A percentile compares a stretch with the other conserved stretches of the same genome.
These are phyloP conservation scores for Globisporangium abappressorium DNA, from an alignment of 352 stramenopile genomes.

Conservation along the genomic window DNA sequence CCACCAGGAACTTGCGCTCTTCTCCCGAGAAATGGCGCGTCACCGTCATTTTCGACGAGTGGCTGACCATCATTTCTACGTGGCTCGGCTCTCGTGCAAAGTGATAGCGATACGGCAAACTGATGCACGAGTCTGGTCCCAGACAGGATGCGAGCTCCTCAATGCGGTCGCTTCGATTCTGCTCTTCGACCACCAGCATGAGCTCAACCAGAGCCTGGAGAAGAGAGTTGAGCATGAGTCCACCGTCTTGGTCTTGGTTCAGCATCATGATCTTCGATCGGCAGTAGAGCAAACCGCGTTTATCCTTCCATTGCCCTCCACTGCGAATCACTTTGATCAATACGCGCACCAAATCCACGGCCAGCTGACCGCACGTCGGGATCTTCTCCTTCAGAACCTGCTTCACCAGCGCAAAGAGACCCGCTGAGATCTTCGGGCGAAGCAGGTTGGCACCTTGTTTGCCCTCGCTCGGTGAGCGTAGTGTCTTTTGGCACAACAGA, in stretches of 20 bases:
- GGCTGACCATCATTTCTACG: slow-evolving; percentile 76
- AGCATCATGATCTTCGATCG: slow-evolving; percentile 84
- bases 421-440: slow-evolving; percentile 51
- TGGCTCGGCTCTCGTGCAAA: slow-evolving; percentile 51
- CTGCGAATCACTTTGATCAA: slow-evolving; percentile 65
- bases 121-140: slow-evolving; percentile 51
- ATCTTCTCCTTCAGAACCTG: slow-evolving; percentile 67
- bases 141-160: slow-evolving; percentile 52
- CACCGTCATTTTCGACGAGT: slow-evolving; percentile 78
- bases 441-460: slow-evolving; percentile 26
- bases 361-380: slow-evolving; percentile 42
- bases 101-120: slow-evolving; percentile 74
- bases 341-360: slow-evolving; percentile 59
- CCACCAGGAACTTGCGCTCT: slow-evolving; percentile 73
- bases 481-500: slow-evolving; percentile 8
- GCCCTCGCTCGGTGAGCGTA: slow-evolving; percentile 7
- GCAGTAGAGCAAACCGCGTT: slow-evolving; percentile 71
- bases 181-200: slow-evolving; percentile 79
- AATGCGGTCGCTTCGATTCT: slow-evolving; percentile 49
- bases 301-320: slow-evolving; percentile 69
- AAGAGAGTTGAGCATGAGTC: slow-evolving; percentile 70
- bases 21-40: slow-evolving; percentile 70
- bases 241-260: slow-evolving; percentile 77
- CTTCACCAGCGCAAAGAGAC: slow-evolving; percentile 72
- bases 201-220: slow-evolving; percentile 82